Evolutionary conservation across 192 early-diverging fungal genomes (phyloP).

Genomic region (Podila minutissima): DNA sequence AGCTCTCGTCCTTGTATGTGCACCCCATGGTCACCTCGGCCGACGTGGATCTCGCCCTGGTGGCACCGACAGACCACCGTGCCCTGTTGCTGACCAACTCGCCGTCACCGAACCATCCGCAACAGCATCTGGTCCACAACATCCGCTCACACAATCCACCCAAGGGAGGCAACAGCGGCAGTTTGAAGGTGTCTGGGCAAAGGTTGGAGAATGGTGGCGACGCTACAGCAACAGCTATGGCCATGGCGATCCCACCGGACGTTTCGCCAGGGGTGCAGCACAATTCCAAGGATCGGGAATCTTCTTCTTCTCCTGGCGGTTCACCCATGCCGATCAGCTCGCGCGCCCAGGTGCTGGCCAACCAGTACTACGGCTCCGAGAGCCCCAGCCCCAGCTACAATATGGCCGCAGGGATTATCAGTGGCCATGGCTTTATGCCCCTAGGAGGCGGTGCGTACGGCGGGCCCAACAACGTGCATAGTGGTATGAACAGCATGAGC

Average conservation of each 20-base stretch:
- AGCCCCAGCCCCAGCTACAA: not conserved
- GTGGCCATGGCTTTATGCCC: not conserved
- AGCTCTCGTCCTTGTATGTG: not conserved
- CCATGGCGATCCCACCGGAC: constrained; percentile 11
- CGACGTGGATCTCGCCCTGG: not conserved
- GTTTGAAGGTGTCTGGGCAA: not conserved
- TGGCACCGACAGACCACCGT: not conserved
- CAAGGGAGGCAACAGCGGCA: not conserved
- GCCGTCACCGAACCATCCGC: not conserved
- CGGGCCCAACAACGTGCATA: not conserved
- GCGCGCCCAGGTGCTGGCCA: constrained; percentile 4
- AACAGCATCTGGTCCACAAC: not conserved
- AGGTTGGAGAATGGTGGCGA: not conserved
- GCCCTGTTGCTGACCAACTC: not conserved
- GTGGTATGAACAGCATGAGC: not conserved
- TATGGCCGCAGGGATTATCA: not conserved
- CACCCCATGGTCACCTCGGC: not conserved
- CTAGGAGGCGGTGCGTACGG: not conserved
- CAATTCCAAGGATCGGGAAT: constrained; percentile 8
- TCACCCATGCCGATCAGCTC: not conserved
- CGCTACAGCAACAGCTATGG: not conserved
- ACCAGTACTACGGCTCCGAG: not conserved
- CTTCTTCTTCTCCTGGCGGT: not conserved
- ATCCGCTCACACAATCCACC: not conserved
- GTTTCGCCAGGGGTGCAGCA: constrained; percentile 28